Base-by-base conservation (phyloP, 2,329 filamentous ascomycete species). In the Byssoonygena ceratinophila region DNA sequence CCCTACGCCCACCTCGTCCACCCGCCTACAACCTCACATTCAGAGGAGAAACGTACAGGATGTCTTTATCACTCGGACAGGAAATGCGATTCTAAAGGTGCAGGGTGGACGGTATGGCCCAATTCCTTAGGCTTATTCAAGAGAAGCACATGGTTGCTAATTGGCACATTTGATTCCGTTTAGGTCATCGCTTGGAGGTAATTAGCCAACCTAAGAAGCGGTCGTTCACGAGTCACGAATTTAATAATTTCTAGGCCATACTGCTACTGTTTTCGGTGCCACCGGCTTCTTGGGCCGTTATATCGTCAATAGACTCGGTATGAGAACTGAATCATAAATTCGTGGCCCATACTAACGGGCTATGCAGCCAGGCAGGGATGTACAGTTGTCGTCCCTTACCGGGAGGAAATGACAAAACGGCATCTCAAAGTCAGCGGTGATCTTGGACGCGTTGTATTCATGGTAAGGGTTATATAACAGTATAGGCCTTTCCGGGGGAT, bases 391-490 rank as follows among this genome's bases (percentile, higher is more conserved):
- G 72, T 97, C 55, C 92, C 92, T 46, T 98, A 82, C 77, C 84
- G 92, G 43, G 92, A 98, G 76, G 92, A 97, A 73, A 97, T 96
- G 90, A 77, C 85, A 62, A 97, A 97, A 79, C 84, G 92, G 62
- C 91, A 97, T 74, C 76, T 98, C 66, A 97, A 97, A 75, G 83
- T 95, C 54, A 79, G 88, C n/a, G 92, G 92, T 72, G 92, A 98
- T 71, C 77, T 98, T 56, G 92, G 92, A 57, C 81, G 87, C 62
- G 80, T 98, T 52, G 76, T 85, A 63, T 97, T 98, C 71, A 77
- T 94, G 63, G 86, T 90, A 72, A 57, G 76, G 29, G 16, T 27
- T 16, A 39, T 6, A 16, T 5, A 2, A 8, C 16, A n/a, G 9
- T 16, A n/a, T 22, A 7, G 29, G 11, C 7, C 1, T 32, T 22